A percentile compares a stretch with the other conserved stretches of the same genome.
phyloP scores from a whole-genome alignment of 2,329 filamentous ascomycete species.

The Aspergillus sp. region DNA sequence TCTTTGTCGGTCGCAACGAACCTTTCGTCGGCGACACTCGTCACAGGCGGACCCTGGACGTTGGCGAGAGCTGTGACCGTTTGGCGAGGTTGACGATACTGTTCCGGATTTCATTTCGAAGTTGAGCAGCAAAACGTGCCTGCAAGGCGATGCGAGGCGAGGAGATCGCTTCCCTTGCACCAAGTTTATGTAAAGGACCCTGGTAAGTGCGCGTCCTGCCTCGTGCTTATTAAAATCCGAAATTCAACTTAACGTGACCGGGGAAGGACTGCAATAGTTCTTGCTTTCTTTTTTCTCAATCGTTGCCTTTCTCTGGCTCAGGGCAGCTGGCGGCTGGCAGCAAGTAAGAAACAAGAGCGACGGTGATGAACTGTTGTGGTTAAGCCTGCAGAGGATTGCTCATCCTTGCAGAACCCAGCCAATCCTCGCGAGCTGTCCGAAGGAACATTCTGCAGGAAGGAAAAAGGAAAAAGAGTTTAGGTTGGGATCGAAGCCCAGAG shows the following conservation, averaged over 20 bases:
- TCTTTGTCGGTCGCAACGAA: slow-evolving; percentile 27
- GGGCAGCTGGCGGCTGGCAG: background rate
- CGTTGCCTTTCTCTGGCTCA: background rate
- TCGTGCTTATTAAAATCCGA: slow-evolving; percentile 1
- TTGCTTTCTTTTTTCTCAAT: background rate
- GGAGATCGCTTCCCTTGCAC: background rate
- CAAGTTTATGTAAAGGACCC: background rate
- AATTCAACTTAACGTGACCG: background rate
- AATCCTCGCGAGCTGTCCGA: background rate
- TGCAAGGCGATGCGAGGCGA: background rate
- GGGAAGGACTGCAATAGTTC: background rate
- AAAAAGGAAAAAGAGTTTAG: background rate
- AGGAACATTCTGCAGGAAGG: background rate
- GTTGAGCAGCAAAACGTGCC: background rate
- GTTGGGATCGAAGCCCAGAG: background rate
- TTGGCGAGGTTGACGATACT: slow-evolving; percentile 8
- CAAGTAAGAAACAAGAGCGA: background rate
- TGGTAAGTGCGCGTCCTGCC: background rate
- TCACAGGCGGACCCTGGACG: slow-evolving; percentile 30
- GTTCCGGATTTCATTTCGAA: slow-evolving; percentile 7
- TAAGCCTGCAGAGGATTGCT: slow-evolving; percentile 10
- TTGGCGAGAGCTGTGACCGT: slow-evolving; percentile 20
- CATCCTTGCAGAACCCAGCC: background rate
- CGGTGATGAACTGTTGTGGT: background rate
- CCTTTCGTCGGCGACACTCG: slow-evolving; percentile 31